phyloP scores from a whole-genome alignment of 2,329 filamentous ascomycete species.

The Venturiaceae sp. region DNA sequence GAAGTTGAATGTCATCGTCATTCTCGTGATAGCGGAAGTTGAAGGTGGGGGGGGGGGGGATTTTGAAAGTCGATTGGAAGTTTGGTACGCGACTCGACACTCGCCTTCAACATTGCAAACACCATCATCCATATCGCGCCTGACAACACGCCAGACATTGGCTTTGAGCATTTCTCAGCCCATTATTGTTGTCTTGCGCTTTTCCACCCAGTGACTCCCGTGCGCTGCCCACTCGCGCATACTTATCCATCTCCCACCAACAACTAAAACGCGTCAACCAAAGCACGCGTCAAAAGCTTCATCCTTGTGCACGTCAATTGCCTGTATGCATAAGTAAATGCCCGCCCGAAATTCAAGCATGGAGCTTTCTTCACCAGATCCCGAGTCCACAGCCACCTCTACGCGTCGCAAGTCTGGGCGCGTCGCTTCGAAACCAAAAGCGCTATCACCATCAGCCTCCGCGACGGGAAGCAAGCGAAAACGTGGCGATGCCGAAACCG shows the following conservation, averaged over 20 bases:
- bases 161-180: not conserved
- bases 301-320: too few relatives aligned
- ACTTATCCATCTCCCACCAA: not conserved
- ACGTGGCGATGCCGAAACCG: constrained; percentile 18
- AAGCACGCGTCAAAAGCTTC: not conserved
- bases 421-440: constrained; percentile 27
- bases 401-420: constrained; percentile 30
- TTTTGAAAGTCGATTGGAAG: not conserved
- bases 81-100: not conserved
- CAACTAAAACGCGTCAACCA: not conserved
- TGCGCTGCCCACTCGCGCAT: not conserved
- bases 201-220: not conserved
- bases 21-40: not conserved
- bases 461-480: constrained; percentile 23
- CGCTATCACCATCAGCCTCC: not conserved
- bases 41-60: not conserved
- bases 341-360: constrained; percentile 8
- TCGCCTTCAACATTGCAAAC: not conserved
- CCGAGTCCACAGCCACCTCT: constrained; percentile 9
- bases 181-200: not conserved
- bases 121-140: not conserved
- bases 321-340: not conserved
- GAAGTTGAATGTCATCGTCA: too few relatives aligned
- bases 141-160: not conserved
- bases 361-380: constrained; percentile 11